Conservation (phyloP, 116 monocot species). For the Zostera marina region DNA sequence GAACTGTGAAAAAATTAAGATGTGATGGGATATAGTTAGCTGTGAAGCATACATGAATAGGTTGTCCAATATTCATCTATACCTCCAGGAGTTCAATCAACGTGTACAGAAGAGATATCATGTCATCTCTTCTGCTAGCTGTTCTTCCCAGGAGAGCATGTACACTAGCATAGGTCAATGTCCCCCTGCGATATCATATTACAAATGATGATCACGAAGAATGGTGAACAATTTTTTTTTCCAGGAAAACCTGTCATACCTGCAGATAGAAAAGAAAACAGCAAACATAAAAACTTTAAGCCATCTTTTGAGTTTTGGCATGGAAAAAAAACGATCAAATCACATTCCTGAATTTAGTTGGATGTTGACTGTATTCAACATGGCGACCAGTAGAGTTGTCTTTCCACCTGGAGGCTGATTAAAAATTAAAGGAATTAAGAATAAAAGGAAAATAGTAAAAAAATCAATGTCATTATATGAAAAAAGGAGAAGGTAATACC, state of each 20-base stretch:
- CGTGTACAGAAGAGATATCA: constrained; percentile 9
- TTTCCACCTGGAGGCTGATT: constrained; percentile 66
- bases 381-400: constrained; percentile 41
- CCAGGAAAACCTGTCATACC: not conserved
- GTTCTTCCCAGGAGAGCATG: constrained; percentile 13
- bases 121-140: constrained; percentile 15
- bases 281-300: not conserved
- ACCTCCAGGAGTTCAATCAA: constrained; percentile 6
- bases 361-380: constrained; percentile 54
- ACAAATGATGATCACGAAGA: not conserved
- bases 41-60: not conserved
- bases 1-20: not conserved
- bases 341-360: constrained; percentile 39
- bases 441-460: not conserved
- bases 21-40: not conserved
- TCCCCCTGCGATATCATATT: constrained; percentile 9
- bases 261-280: not conserved
- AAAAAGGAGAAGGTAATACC: constrained; percentile 16
- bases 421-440: not conserved
- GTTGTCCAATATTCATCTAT: not conserved
- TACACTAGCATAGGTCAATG: constrained; percentile 13
- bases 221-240: not conserved
- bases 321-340: not conserved
- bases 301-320: not conserved
- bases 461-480: not conserved